phyloP scores from a whole-genome alignment of 164 flowering plant genomes.

The Sextonia rubra region DNA sequence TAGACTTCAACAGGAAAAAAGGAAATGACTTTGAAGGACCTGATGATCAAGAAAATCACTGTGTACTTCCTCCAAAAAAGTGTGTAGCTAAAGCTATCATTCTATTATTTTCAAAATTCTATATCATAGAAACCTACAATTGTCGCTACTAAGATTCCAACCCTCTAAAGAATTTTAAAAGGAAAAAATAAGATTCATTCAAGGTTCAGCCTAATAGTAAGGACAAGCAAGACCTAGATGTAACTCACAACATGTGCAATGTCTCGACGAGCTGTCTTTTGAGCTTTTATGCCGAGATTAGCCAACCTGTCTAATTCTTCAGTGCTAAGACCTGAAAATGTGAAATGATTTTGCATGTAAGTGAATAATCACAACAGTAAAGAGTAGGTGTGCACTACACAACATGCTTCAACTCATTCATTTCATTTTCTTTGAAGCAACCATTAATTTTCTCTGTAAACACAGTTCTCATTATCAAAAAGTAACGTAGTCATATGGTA shows the following conservation, averaged over 20 bases:
- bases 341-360: not conserved
- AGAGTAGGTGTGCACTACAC: not conserved
- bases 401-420: not conserved
- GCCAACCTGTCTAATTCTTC: constrained; percentile 79
- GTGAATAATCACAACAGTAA: not conserved
- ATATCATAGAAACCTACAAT: not conserved
- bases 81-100: not conserved
- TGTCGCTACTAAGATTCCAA: not conserved
- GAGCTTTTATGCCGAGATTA: constrained; percentile 54
- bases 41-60: not conserved
- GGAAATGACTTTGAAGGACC: not conserved
- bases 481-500: not conserved
- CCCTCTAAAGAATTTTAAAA: not conserved
- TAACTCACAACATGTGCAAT: constrained; percentile 83
- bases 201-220: not conserved
- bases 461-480: not conserved
- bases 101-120: too few species aligned
- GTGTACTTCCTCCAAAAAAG: too few species aligned
- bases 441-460: not conserved
- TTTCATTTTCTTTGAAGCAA: not conserved
- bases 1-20: too few species aligned
- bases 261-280: constrained; percentile 94
- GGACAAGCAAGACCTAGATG: not conserved
- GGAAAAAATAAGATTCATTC: not conserved
- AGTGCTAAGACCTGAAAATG: constrained; percentile 49